Conservation (phyloP, 306 rosid genomes). For the Datisca glomerata region DNA sequence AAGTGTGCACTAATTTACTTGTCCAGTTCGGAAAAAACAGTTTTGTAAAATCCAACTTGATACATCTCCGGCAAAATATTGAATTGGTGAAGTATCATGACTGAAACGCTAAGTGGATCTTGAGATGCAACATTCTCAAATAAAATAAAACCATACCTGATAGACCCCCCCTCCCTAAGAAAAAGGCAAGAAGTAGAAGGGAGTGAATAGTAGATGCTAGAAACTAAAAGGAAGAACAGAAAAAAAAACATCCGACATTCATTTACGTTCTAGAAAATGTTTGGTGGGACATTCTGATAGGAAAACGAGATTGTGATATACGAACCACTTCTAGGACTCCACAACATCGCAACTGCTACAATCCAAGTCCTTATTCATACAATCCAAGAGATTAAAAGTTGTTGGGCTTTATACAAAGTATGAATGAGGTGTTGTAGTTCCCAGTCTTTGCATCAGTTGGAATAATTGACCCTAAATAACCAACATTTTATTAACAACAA, state of each 20-base stretch:
- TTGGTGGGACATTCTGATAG: conserved; percentile 92
- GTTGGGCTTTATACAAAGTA: conserved; percentile 97
- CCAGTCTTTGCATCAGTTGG: conserved; percentile 89
- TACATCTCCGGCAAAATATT: conserved; percentile 92
- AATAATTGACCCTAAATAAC: conserved; percentile 80
- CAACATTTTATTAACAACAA: no score
- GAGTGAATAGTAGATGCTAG: no score
- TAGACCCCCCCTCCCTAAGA: conserved; percentile 4
- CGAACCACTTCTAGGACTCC: conserved; percentile 98
- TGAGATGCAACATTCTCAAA: conserved; percentile 70
- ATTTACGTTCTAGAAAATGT: conserved; percentile 85
- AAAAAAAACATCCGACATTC: conserved; percentile 4
- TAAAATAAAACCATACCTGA: conserved; percentile 97
- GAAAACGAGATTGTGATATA: conserved; percentile 94
- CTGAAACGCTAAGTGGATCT: conserved; percentile 94
- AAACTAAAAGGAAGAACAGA: no score
- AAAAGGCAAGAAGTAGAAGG: background rate
- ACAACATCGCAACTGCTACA: conserved; percentile 94
- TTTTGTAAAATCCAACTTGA: conserved; percentile 98
- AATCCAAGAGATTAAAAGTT: conserved; percentile 83
- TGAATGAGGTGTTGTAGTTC: conserved; percentile 94
- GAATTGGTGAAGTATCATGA: conserved; percentile 97
- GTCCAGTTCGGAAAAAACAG: conserved; percentile 96
- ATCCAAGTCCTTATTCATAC: conserved; percentile 90
- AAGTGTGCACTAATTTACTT: no score